phyloP scores from a whole-genome alignment of 1,284 basidiomycete species.

The Malassezia psittaci region DNA sequence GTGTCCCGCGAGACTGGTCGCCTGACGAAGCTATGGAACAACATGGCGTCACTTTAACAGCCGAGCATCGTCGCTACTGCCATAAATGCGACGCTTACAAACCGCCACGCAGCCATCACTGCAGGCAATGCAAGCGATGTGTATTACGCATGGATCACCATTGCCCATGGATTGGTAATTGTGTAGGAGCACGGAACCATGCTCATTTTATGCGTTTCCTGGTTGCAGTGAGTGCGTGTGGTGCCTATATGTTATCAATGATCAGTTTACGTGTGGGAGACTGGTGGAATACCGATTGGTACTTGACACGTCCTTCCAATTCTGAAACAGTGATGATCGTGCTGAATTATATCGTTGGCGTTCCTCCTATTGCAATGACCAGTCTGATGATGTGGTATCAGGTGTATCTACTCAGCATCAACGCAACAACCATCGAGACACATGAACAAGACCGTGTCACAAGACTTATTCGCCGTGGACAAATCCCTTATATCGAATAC shows the following conservation, averaged over 20 bases:
- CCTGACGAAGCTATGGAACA: conserved; percentile 19
- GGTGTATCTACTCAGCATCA: conserved; percentile 65
- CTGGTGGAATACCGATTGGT: conserved; percentile 23
- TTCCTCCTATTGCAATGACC: conserved; percentile 74
- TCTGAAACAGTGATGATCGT: conserved; percentile 71
- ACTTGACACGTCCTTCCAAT: conserved; percentile 52
- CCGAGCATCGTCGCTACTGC: conserved; percentile 32
- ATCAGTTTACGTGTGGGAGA: conserved; percentile 28
- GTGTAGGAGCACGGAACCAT: conserved; percentile 64
- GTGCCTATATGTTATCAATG: conserved; percentile 48
- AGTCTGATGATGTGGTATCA: conserved; percentile 71
- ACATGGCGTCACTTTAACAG: conserved; percentile 5
- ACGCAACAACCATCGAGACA: conserved; percentile 89
- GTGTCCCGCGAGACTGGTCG: conserved; percentile 31
- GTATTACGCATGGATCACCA: conserved; percentile 67
- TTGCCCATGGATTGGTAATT: conserved; percentile 62
- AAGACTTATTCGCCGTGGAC: conserved; percentile 70
- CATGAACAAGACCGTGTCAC: conserved; percentile 95
- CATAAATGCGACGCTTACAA: conserved; percentile 53
- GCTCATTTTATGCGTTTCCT: conserved; percentile 85
- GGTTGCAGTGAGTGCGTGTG: conserved; percentile 78
- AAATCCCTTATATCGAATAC: conserved; percentile 72
- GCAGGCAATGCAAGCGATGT: conserved; percentile 62
- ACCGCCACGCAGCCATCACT: conserved; percentile 65
- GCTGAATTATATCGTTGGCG: conserved; percentile 72